Percentiles rank a stretch among this genome's conserved stretches.
Conservation (phyloP, 2,329 filamentous ascomycete species). For the Neonectria hederae region DNA sequence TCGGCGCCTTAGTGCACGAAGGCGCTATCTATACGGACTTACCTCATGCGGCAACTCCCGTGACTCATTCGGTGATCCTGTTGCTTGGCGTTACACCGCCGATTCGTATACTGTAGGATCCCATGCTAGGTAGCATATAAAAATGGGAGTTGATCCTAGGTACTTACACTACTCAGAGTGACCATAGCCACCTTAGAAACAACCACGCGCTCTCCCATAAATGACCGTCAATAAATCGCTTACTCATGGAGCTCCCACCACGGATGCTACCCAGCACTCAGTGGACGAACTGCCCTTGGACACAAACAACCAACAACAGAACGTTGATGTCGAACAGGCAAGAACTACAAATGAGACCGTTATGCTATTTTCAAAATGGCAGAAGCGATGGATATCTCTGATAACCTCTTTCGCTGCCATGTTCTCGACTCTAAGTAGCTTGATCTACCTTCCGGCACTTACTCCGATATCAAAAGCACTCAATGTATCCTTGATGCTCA, state of each 20-base stretch:
- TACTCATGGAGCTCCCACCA: neutral
- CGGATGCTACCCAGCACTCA: neutral
- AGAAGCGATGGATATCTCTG: constrained; percentile 15
- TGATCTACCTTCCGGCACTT: constrained; percentile 22
- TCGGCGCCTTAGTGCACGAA: neutral
- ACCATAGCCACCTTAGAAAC: neutral
- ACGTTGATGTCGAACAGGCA: neutral
- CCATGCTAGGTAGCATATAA: neutral
- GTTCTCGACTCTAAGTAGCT: constrained; percentile 25
- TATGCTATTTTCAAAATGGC: constrained; percentile 8
- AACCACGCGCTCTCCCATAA: neutral
- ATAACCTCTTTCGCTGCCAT: constrained; percentile 12
- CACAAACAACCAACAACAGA: neutral
- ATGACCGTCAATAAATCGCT: neutral
- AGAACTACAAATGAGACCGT: neutral
- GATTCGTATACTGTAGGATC: too few relatives aligned
- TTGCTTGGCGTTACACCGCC: too few relatives aligned
- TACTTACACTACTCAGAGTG: neutral
- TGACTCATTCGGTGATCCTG: too few relatives aligned
- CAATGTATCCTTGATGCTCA: constrained; percentile 2
- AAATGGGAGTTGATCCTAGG: neutral
- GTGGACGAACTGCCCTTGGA: neutral
- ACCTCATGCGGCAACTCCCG: too few relatives aligned
- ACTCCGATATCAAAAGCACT: neutral
- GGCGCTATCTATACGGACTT: too few relatives aligned